phyloP scores from a whole-genome alignment of 176 grass and related monocot genomes.

The Canna indica region DNA sequence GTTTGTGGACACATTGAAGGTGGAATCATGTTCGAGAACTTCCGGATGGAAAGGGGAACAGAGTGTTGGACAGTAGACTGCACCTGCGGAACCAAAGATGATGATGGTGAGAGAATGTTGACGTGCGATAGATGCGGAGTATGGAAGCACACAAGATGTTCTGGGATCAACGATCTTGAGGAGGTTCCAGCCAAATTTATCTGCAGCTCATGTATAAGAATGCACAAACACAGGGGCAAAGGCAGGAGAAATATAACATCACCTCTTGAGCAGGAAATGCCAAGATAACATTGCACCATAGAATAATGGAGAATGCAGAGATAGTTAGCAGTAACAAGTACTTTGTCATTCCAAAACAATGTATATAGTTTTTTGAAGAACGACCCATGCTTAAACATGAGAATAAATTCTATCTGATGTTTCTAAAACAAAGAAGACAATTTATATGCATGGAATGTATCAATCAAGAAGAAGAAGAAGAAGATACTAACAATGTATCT shows the following conservation, averaged over 20 bases:
- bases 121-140: constrained; percentile 60
- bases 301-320: background rate
- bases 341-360: background rate
- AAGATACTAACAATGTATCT: no score
- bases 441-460: no score
- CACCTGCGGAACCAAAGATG: constrained; percentile 56
- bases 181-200: constrained; percentile 51
- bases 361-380: background rate
- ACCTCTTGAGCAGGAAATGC: background rate
- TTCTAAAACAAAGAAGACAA: no score
- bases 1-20: constrained; percentile 30
- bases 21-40: constrained; percentile 31
- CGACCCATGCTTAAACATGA: background rate
- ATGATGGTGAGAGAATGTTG: constrained; percentile 83
- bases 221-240: background rate
- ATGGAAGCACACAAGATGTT: constrained; percentile 76
- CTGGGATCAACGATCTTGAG: constrained; percentile 51
- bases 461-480: no score
- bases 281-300: background rate
- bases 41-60: constrained; percentile 53
- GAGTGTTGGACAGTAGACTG: constrained; percentile 66
- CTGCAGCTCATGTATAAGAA: constrained; percentile 44
- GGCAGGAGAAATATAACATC: background rate
- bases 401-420: background rate
- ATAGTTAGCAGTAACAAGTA: background rate